Base-by-base conservation (phyloP, 768 basidiomycete species). In the Leccinum truebloodii region DNA sequence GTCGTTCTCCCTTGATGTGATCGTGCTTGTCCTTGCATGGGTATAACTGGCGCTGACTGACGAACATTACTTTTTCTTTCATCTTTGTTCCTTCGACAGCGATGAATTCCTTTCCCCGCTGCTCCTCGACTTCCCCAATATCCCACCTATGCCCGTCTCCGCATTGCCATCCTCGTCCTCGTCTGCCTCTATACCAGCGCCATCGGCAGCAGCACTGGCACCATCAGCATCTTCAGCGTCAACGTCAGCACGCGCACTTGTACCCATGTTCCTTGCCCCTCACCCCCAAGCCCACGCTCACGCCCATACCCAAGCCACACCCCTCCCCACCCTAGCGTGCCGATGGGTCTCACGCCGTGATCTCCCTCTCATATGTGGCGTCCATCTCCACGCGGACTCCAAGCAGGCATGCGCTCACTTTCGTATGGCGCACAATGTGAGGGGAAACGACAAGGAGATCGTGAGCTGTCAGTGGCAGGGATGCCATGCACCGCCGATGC, bases 41-140 rank as follows among this genome's bases (percentile, higher is more conserved):
- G 24, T 35, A 14, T 37, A 6, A 32, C 61, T 67, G 50, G 66
- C 46, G 5, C 12, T 37, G 22, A 49, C 48, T 20, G 22, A 3
- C 12, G 7, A 22, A 4, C 20, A 18, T 50, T 50, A 22, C 13
- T 13, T 34, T 34, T 22, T 20, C 6, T 16, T 12, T 20, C 20
- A 44, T 0, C 9, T 44, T 20, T 10, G 41, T 20, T 44, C 12
- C 44, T 44, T 44, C 10, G 44, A 44, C 60, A 68, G 67, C 0
- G 67, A 68, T 12, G 67, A 63, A 51, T 55, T 69, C n/a, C 53
- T 68, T 20, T 52, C 59, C 4, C 65, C 52, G 7, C 4, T 69
- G 13, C 52, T 60, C 22, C n/a, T 3, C 13, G 55, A 57, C 28
- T 1, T 39, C 9, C 55, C 67, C 3, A 3, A 53, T 22, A 1